Evolutionary conservation across 306 rosid genomes (phyloP), one percentile per base, ranked within the genome.

Genomic region (Quercus alba): DNA sequence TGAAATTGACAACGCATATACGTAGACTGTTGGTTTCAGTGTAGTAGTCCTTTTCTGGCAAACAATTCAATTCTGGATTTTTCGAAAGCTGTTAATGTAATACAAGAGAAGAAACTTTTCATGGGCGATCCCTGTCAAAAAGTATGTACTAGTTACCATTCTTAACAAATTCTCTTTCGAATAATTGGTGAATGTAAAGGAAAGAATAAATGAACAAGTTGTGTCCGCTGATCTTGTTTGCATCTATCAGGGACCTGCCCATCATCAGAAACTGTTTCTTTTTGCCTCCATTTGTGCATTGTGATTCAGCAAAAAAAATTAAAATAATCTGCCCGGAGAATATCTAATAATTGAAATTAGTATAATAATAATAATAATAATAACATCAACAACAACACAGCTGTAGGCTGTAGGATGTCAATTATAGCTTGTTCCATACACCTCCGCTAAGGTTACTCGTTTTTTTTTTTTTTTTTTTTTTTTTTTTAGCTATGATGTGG

Each of bases 1-100:
- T 61, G 73, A 70, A 75, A 57, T 57, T 25, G 79, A 76, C 84
- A 56, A 46, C 25, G 67, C 82, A 80, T 62, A 61, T 41, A 19
- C 33, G 26, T 31, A 25, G 75, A 63, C 2, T 44, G 17, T 31
- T 57, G 41, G n/a, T 41, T 73, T n/a, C 21, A 46, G 54, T 20
- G 56, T 23, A 59, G 14, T 12, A 18, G 74, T 70, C 69, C 75
- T 56, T 81, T 75, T 75, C 52, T 77, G 82, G 44, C 77, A 75
- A 63, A 55, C 61, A 70, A 74, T 56, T 71, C 49, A 44, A 46
- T 75, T 51, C 63, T n/a, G 56, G 35, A 15, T 66, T 6, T 10
- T 31, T 14, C 20, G 54, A 30, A 30, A 73, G 63, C 25, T 44
- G 31, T 8, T 7, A 38, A 38, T 38, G 46, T 6, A 23, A 46